A percentile compares a stretch with the other conserved stretches of the same genome.
These are phyloP conservation scores for Ogataea thermomethanolica DNA, from an alignment of 805 yeast species.

Conservation along the genomic window DNA sequence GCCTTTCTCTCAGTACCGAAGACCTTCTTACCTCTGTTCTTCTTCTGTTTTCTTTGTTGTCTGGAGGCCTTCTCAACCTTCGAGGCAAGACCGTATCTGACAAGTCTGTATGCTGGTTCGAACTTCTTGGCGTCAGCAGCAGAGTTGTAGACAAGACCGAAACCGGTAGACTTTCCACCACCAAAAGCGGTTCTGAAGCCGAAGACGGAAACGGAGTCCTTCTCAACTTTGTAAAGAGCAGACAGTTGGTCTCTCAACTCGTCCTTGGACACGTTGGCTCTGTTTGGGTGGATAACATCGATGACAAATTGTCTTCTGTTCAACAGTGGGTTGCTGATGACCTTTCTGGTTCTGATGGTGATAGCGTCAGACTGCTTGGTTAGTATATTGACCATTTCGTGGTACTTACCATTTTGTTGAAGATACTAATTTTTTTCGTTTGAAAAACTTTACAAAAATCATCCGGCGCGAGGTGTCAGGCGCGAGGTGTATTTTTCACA, in stretches of 20 bases:
- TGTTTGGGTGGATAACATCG: constrained; percentile 99
- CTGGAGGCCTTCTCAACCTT: constrained; percentile 97
- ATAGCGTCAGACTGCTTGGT: constrained; percentile 88
- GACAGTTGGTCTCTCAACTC: constrained; percentile 82
- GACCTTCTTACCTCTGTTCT: constrained; percentile 99
- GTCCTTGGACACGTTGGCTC: constrained; percentile 98
- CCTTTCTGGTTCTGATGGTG: constrained; percentile 99
- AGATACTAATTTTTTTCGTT: constrained; percentile 11
- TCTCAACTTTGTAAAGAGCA: constrained; percentile 62
- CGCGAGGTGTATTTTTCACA: constrained; percentile 8
- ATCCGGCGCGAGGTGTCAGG: constrained; percentile 9
- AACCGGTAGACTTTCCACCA: constrained; percentile 99
- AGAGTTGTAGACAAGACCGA: constrained; percentile 98
- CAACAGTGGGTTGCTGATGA: constrained; percentile 97
- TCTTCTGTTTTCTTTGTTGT: constrained; percentile 99
- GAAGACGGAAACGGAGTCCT: constrained; percentile 82
- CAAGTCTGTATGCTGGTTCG: constrained; percentile 99
- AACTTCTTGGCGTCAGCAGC: constrained; percentile 96
- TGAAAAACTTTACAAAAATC: constrained; percentile 12
- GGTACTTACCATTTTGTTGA: constrained; percentile 16
- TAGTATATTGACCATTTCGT: constrained; percentile 7
- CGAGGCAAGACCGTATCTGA: constrained; percentile 96
- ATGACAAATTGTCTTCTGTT: constrained; percentile 99
- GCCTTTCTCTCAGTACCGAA: constrained; percentile 96
- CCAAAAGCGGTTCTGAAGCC: constrained; percentile 99